Base-by-base conservation (phyloP, 1,284 basidiomycete species). In the Inonotus obliquus region DNA sequence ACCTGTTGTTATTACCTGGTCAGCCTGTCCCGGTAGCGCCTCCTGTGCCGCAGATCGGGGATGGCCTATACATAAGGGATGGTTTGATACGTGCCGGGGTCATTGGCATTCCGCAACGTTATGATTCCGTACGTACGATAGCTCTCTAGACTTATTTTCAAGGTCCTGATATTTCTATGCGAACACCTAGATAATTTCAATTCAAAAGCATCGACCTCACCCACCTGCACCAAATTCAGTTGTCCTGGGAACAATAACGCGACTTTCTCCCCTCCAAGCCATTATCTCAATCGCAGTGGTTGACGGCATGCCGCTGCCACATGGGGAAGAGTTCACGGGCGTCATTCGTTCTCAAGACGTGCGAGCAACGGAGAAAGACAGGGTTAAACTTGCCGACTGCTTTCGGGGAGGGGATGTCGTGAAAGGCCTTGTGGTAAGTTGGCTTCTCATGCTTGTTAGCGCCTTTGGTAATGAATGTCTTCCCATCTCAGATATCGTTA, bases 391-490 rank as follows among this genome's bases (percentile, higher is more conserved):
- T 67, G 87, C 86, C 37, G 93, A 97, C 67, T 98, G 94, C 71
- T 99, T 98, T 76, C 83, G 97, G 45, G 92, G 96, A 0, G 96
- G 97, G 3, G 96, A 99, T 75, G 91, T 98, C 58, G 92, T 99
- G 29, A 87, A 92, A 67, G 96, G 95, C 4, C 77, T 90, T 45
- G 95, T 98, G 68, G 95, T 97, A 72, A 74, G 91, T 83, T 14
- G 5, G 27, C 41, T n/a, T 56, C 35, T 21, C 21, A n/a, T 35
- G 1, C 11, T 52, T 48, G 23, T 44, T 44, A 32, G 32, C 41
- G 29, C 41, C 53, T 23, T 32, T 44, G 52, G 63, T 64, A 9
- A 29, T 10, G 10, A 14, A 49, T 1, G 27, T 25, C 19, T 54
- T 62, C 19, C 32, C 27, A 56, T 11, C 39, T 2, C 68, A 96